Base-by-base conservation (phyloP, 345 rosid species). In the Lagerstroemia speciosa region DNA sequence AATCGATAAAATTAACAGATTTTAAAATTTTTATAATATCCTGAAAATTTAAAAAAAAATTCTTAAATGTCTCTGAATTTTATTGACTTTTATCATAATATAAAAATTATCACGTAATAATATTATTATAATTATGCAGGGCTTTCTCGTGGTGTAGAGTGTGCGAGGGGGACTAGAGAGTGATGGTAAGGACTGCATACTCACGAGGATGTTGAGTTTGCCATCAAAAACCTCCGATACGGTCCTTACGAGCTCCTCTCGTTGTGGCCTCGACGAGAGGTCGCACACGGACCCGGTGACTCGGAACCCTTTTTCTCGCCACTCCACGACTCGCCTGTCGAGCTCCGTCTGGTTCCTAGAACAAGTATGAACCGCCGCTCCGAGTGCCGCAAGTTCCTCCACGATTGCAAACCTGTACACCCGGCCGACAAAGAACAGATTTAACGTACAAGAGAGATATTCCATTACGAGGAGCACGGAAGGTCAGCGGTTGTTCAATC, bases 261-360 rank as follows among this genome's bases (percentile, higher is more conserved):
- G 78, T 46, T 86, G 85, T 58, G 61, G 66, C 26, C 69, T 48
- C 53, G 63, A 70, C 6, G 83, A 52, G 22, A 78, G 78, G 74
- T 86, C 94, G 69, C 89, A 88, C 6, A 82, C 86, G 19, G 94
- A 86, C 2, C 86, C 88, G 14, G 73, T 81, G n/a, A 86, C 89
- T 64, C 48, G 26, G 73, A 83, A 79, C 14, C 86, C 91, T 55
- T 83, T 84, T 16, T 63, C 66, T 26, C 62, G 66, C 89, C 91
- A 86, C 58, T 82, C 86, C 50, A 71, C 65, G 73, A 84, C 71
- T 33, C 81, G 78, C 69, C 79, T 73, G 17, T 69, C 65, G 43
- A 88, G 77, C 78, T 83, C 87, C 38, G 45, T 66, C 72, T 83
- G 80, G 68, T 81, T 80, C 46, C 87, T 77, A 27, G 87, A 81